Base-by-base conservation (phyloP, 148 eudicot genomes). In the Polygonum maritimum region DNA sequence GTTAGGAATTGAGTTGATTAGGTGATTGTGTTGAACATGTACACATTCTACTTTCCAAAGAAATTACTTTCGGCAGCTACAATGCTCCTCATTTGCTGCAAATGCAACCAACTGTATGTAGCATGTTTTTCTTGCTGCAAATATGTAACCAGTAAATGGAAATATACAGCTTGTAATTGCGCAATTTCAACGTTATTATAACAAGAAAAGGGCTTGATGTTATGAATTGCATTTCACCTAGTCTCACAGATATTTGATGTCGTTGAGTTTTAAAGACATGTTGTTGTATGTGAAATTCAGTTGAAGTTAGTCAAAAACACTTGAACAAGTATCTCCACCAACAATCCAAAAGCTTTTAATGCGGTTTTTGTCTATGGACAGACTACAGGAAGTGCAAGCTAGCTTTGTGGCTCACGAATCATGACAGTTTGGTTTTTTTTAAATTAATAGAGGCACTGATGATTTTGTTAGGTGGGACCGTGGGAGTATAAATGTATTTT, bases 11-110 rank as follows among this genome's bases (percentile, higher is more conserved):
- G 19, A 15, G 15, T 9, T 67, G 44, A 15, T 67, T 36, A 67
- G 71, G 71, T 35, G 71, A 67, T 67, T 67, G 44, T 67, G 45
- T 67, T 36, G 44, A 36, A 67, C 44, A 67, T 67, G 38, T 36
- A 67, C 71, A 67, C 45, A 67, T 8, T 67, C 71, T 67, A 31
- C 38, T 67, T 31, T 65, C n/a, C 5, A 65, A 13, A 7, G 9
- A 38, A 31, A 36, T 3, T 65, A 9, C 14, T 5, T 65, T 15
- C 71, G 4, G 1, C 44, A 35, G 41, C 71, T 65, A 13, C 71
- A 36, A 67, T 67, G 44, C 45, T 67, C 19, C 16, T 36, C 21
- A 38, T 67, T 8, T 67, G 44, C 71, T 15, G 45, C 44, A 35
- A 65, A 14, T 65, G 36, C 13, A 58, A 21, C 8, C 67, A 1